A percentile compares a stretch with the other conserved stretches of the same genome.
Evolutionary conservation across 2,329 filamentous ascomycete species (phyloP).

Genomic region (Botryosphaeria dothidea): DNA sequence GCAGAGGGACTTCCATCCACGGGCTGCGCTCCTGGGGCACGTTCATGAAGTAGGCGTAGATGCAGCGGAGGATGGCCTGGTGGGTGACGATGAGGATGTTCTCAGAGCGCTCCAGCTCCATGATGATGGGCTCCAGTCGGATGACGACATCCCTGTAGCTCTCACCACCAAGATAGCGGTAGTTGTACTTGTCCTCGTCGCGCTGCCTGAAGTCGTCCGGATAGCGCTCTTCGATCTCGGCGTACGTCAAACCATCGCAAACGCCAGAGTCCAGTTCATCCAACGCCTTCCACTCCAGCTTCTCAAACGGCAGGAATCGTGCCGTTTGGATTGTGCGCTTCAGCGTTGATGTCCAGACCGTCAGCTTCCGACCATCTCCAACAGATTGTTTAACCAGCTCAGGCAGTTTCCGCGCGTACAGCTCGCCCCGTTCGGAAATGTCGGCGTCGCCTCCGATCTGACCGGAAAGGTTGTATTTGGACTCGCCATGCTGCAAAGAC

Average conservation of each 20-base stretch:
- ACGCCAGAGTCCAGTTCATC: conserved; percentile 96
- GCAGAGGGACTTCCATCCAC: conserved; percentile 98
- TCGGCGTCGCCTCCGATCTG: conserved; percentile 91
- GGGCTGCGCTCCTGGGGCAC: conserved; percentile 88
- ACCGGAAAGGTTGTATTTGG: conserved; percentile 84
- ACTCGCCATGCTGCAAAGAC: conserved; percentile 82
- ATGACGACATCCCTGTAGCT: conserved; percentile 97
- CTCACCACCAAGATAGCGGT: conserved; percentile 95
- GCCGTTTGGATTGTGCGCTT: conserved; percentile 90
- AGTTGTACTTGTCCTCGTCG: conserved; percentile 99
- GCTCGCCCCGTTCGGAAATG: conserved; percentile 81
- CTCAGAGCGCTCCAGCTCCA: conserved; percentile 95
- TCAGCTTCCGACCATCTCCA: conserved; percentile 69
- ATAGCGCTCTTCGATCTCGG: conserved; percentile 86
- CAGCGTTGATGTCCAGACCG: conserved; percentile 74
- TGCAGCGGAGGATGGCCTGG: conserved; percentile 93
- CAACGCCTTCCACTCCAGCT: conserved; percentile 97
- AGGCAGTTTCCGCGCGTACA: conserved; percentile 83
- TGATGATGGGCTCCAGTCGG: conserved; percentile 96
- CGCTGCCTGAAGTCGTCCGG: conserved; percentile 94
- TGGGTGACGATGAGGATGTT: conserved; percentile 98
- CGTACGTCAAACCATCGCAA: conserved; percentile 94
- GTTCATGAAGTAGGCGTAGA: conserved; percentile 99
- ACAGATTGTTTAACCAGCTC: conserved; percentile 83
- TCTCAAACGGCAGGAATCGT: conserved; percentile 85